These are phyloP conservation scores for Limnanthes douglasii DNA, from an alignment of 345 rosid genomes.

Conservation along the genomic window DNA sequence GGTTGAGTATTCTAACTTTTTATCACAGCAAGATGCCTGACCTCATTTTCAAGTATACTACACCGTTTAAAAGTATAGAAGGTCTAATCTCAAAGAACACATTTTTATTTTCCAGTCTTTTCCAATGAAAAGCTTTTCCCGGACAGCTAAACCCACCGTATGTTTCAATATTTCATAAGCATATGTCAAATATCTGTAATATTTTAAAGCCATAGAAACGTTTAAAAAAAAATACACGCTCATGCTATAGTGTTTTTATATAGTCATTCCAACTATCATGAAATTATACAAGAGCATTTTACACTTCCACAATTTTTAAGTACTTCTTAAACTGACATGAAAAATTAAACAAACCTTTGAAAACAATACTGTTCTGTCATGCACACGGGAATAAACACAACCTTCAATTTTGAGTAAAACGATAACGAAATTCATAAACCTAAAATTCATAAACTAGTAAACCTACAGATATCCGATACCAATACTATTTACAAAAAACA, in stretches of 20 bases:
- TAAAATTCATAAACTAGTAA: not conserved
- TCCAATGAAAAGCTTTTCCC: slow-evolving; percentile 15
- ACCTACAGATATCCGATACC: not conserved
- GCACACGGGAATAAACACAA: not conserved
- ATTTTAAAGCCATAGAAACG: slow-evolving; percentile 45
- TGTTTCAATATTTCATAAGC: slow-evolving; percentile 56
- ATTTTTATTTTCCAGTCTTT: slow-evolving; percentile 12
- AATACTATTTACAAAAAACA: not conserved
- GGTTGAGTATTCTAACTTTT: slow-evolving; percentile 11
- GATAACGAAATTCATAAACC: not conserved
- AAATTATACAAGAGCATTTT: slow-evolving; percentile 6
- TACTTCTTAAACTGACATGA: no score
- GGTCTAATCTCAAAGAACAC: slow-evolving; percentile 39
- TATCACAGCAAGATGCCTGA: no score
- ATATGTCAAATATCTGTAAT: slow-evolving; percentile 49
- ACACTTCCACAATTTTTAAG: no score
- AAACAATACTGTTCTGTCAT: slow-evolving; percentile 2
- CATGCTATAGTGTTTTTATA: slow-evolving; percentile 39
- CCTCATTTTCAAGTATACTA: no score
- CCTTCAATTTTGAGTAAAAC: not conserved
- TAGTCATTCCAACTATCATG: slow-evolving; percentile 55
- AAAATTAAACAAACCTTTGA: not conserved
- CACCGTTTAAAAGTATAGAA: slow-evolving; percentile 40
- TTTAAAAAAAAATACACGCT: slow-evolving; percentile 24
- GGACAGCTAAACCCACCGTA: slow-evolving; percentile 40